These are phyloP conservation scores for Aethionema arabicum DNA, from an alignment of 345 rosid genomes.

Conservation along the genomic window DNA sequence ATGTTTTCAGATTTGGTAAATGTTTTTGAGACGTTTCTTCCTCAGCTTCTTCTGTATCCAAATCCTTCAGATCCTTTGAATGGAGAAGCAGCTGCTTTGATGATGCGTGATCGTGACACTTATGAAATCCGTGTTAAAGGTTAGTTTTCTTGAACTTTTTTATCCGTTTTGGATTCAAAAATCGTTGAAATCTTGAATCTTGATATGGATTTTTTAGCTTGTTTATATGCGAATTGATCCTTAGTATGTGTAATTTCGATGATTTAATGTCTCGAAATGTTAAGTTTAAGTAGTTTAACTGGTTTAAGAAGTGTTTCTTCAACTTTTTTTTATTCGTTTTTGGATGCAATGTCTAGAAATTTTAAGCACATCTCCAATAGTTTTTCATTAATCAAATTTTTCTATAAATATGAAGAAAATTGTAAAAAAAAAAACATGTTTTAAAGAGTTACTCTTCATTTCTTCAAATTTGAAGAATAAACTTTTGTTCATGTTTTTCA, in stretches of 20 bases:
- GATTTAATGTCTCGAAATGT: background rate
- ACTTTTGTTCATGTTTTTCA: too few species aligned
- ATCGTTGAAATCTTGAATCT: background rate
- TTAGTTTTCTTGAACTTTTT: background rate
- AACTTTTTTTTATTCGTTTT: background rate
- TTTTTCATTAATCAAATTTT: too few species aligned
- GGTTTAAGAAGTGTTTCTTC: background rate
- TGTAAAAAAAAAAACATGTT: too few species aligned
- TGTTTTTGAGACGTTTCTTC: conserved; percentile 95
- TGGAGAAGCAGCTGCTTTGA: conserved; percentile 94
- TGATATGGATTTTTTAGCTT: background rate
- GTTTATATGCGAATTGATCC: background rate
- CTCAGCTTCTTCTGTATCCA: conserved; percentile 96
- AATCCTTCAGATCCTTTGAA: conserved; percentile 96
- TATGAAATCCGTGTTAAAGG: conserved; percentile 93
- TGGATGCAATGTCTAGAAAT: background rate
- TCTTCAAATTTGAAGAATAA: too few species aligned
- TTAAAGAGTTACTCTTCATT: too few species aligned
- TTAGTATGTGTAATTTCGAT: background rate
- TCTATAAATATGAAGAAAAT: too few species aligned
- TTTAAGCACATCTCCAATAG: too few species aligned
- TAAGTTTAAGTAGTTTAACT: background rate
- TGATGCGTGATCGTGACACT: conserved; percentile 85
- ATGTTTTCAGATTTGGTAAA: conserved; percentile 78
- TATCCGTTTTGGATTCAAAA: background rate